Evolutionary conservation across 2,329 filamentous ascomycete genomes (phyloP), one percentile per base, ranked within the genome.

Genomic region (Xylariaceae sp.): DNA sequence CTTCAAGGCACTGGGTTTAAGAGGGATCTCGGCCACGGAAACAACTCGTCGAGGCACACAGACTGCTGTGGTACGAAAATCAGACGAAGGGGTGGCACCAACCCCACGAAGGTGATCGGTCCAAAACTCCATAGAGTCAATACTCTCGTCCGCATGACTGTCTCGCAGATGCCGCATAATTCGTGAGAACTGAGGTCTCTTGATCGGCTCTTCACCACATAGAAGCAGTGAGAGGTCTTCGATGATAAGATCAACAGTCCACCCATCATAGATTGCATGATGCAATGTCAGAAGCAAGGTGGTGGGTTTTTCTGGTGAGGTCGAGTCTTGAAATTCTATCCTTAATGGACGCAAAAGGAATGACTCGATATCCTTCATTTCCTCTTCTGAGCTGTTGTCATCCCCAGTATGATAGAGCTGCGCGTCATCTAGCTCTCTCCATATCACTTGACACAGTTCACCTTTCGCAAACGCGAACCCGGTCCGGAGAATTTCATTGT

Each of bases 241-340:
- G 11, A 90, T 66, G 0, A 95, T 73, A 35, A 93, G 77, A 55
- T 96, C 88, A 69, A 92, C 81, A 0, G 91, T 92, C 92, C 92
- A 97, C n/a, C 92, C 92, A 72, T 97, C 92, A 69, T 96, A 97
- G 0, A 95, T 72, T 0, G 90, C 86, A 73, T 97, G 92, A 69
- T 96, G 92, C 0, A 95, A 77, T 10, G 66, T 87, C 79, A 50
- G 90, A 56, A 9, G 82, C 73, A 60, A 71, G 71, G 3, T 75
- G 65, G 37, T 69, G 67, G 2, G 69, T 57, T 52, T 63, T 58
- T 3, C 69, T 53, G 15, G 64, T 15, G 6, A 55, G 37, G 7
- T 56, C 47, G 2, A 37, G 2, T 4, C 59, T 10, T 50, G 59
- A 1, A 92, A 73, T 60, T 89, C 81, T n/a, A 91, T 73, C 13